These are phyloP conservation scores for Fraxinus americana DNA, from an alignment of 257 asterid species.

Conservation along the genomic window DNA sequence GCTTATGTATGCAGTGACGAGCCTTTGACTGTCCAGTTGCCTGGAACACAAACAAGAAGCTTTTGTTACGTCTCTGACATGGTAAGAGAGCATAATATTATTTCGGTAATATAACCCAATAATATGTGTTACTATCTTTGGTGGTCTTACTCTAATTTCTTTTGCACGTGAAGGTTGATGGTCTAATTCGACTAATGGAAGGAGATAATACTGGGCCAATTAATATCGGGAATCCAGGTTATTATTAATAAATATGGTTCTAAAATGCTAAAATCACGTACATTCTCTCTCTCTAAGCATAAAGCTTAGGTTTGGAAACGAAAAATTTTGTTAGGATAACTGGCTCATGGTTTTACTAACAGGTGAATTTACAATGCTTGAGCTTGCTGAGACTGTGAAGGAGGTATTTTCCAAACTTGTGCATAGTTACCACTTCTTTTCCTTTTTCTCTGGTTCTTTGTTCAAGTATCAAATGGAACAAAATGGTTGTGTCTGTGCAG, in stretches of 20 bases:
- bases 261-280: background rate
- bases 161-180: conserved; percentile 45
- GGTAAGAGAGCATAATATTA: conserved; percentile 22
- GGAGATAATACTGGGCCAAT: conserved; percentile 66
- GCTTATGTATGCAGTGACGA: conserved; percentile 37
- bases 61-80: conserved; percentile 59
- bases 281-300: background rate
- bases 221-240: conserved; percentile 75
- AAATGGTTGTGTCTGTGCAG: conserved; percentile 35
- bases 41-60: conserved; percentile 62
- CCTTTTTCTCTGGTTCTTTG: background rate
- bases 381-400: conserved; percentile 65
- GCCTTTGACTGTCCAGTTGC: conserved; percentile 55
- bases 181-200: conserved; percentile 56
- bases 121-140: background rate
- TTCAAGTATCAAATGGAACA: background rate
- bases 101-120: background rate
- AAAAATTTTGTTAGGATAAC: background rate
- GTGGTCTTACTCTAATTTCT: background rate
- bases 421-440: background rate
- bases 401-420: conserved; percentile 34
- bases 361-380: conserved; percentile 70
- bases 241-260: background rate
- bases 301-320: background rate
- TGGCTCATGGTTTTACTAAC: conserved; percentile 3